phyloP scores from a whole-genome alignment of 2,329 filamentous ascomycete species.

The Tolypocladium cylindrosporum region DNA sequence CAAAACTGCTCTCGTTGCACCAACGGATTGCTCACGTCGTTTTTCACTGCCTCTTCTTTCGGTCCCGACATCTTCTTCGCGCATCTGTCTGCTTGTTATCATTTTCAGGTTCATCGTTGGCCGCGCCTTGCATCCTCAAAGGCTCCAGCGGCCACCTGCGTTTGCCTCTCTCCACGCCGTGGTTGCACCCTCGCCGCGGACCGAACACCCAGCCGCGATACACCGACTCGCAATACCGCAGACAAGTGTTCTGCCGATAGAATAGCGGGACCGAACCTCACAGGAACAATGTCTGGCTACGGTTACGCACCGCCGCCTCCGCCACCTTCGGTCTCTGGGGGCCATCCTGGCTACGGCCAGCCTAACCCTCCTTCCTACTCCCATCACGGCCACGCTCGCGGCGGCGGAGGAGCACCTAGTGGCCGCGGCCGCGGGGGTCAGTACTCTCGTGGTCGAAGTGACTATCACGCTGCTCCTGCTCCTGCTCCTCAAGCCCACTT shows the following conservation, averaged over 20 bases:
- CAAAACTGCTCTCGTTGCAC: background rate
- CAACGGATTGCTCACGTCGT: background rate
- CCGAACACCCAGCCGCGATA: background rate
- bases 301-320: slow-evolving; percentile 45
- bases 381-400: slow-evolving; percentile 24
- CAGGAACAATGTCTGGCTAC: slow-evolving; percentile 34
- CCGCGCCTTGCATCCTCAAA: background rate
- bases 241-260: slow-evolving; percentile 10
- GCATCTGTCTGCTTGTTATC: background rate
- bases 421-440: slow-evolving; percentile 30
- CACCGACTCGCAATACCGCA: background rate
- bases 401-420: slow-evolving; percentile 26
- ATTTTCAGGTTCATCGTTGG: background rate
- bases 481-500: slow-evolving; percentile 28
- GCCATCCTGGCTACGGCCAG: slow-evolving; percentile 27
- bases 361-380: slow-evolving; percentile 26
- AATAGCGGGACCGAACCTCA: slow-evolving; percentile 3
- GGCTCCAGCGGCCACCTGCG: background rate
- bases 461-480: slow-evolving; percentile 29
- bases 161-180: too few relatives aligned
- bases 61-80: background rate
- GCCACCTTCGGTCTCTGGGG: slow-evolving; percentile 23
- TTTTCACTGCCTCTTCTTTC: background rate
- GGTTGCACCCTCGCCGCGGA: background rate
- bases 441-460: slow-evolving; percentile 25